Percentiles rank a stretch among this genome's conserved stretches.
phyloP scores from a whole-genome alignment of 805 yeast genomes.

The Yarrowia bubula region DNA sequence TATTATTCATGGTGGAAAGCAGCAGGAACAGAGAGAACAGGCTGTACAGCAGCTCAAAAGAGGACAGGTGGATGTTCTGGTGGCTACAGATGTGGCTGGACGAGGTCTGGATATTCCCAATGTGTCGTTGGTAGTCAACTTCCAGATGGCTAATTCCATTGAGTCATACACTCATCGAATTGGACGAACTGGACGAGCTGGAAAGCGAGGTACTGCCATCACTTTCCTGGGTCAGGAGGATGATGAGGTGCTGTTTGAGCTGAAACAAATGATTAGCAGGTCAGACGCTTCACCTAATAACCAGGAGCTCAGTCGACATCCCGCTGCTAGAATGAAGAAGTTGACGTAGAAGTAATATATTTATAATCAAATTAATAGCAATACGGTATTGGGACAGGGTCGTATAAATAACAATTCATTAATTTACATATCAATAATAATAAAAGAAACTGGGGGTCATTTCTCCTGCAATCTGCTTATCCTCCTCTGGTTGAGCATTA shows the following conservation, averaged over 20 bases:
- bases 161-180: constrained; percentile 90
- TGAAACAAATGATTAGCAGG: constrained; percentile 49
- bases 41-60: constrained; percentile 60
- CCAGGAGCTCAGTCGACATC: constrained; percentile 40
- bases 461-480: constrained; percentile 37
- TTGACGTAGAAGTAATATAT: not conserved
- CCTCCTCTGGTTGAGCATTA: constrained; percentile 16
- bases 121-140: constrained; percentile 81
- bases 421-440: not conserved
- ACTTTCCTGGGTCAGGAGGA: constrained; percentile 68
- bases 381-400: too few species aligned
- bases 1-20: constrained; percentile 80
- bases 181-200: constrained; percentile 97
- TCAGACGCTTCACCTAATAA: constrained; percentile 44
- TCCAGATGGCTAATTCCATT: constrained; percentile 71
- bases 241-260: constrained; percentile 48
- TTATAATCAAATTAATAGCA: too few species aligned
- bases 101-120: constrained; percentile 92
- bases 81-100: constrained; percentile 95
- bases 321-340: constrained; percentile 28
- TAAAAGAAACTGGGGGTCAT: constrained; percentile 34
- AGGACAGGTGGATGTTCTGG: constrained; percentile 58
- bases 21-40: constrained; percentile 81
- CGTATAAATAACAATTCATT: too few species aligned
- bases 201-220: constrained; percentile 69